Conservation (phyloP, 768 basidiomycete species). For the Candolleomyces efflorescens region DNA sequence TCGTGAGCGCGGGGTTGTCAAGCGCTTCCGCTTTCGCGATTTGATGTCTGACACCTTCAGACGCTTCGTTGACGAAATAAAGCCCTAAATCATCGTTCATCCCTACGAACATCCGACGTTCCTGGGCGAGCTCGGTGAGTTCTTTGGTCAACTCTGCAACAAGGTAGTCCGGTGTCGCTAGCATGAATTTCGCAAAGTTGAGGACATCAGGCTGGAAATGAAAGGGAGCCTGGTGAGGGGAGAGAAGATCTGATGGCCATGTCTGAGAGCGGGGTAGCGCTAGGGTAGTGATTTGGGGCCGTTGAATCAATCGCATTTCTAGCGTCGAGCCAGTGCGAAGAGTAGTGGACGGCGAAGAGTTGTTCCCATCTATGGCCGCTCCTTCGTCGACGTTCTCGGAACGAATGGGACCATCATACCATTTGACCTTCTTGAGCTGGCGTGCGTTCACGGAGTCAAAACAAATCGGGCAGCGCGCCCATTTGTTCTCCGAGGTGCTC, state of each 20-base stretch:
- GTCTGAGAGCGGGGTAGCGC: slow-evolving; percentile 88
- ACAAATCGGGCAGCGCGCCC: slow-evolving; percentile 94
- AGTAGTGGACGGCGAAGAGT: slow-evolving; percentile 44
- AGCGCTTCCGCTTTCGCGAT: slow-evolving; percentile 76
- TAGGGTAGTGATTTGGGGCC: slow-evolving; percentile 92
- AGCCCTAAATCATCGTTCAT: slow-evolving; percentile 75
- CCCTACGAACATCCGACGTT: slow-evolving; percentile 60
- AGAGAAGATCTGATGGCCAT: slow-evolving; percentile 92
- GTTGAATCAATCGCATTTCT: slow-evolving; percentile 85
- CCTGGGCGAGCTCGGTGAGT: slow-evolving; percentile 63
- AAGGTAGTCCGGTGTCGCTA: slow-evolving; percentile 86
- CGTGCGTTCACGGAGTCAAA: slow-evolving; percentile 88
- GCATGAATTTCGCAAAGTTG: slow-evolving; percentile 90
- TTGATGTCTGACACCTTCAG: slow-evolving; percentile 71
- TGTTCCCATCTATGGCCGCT: slow-evolving; percentile 24
- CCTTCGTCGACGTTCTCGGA: slow-evolving; percentile 26
- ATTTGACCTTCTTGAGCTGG: slow-evolving; percentile 91
- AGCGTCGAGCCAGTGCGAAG: slow-evolving; percentile 58
- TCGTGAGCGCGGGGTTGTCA: slow-evolving; percentile 61
- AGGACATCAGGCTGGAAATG: slow-evolving; percentile 93
- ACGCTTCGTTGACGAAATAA: slow-evolving; percentile 77
- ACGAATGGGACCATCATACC: slow-evolving; percentile 56
- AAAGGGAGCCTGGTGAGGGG: slow-evolving; percentile 92
- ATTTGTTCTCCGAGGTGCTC: slow-evolving; percentile 81
- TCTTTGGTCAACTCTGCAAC: slow-evolving; percentile 69